Conservation (phyloP, 768 basidiomycete genomes). For the Mycena sanguinolenta region DNA sequence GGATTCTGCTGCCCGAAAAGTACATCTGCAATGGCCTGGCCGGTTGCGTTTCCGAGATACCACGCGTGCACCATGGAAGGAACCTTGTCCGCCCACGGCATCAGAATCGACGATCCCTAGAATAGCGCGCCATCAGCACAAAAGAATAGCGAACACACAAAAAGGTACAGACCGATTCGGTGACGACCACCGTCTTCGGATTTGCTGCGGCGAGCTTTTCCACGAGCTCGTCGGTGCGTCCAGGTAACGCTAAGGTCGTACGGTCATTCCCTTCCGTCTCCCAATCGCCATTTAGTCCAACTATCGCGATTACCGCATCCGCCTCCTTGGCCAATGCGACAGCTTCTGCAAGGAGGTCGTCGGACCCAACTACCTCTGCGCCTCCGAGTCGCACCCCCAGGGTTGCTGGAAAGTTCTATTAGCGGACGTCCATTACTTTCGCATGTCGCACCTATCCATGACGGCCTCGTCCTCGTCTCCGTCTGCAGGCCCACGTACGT, state of each 20-base stretch:
- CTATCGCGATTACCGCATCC: slow-evolving; percentile 80
- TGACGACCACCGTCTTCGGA: slow-evolving; percentile 79
- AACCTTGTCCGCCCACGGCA: slow-evolving; percentile 83
- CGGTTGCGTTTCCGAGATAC: slow-evolving; percentile 89
- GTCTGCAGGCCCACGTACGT: slow-evolving; percentile 80
- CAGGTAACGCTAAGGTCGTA: slow-evolving; percentile 77
- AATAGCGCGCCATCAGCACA: slow-evolving; percentile 22
- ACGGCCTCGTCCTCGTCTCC: slow-evolving; percentile 75
- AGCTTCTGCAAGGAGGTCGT: slow-evolving; percentile 71
- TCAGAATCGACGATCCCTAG: slow-evolving; percentile 78
- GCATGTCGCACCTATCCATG: slow-evolving; percentile 62
- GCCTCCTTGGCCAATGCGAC: slow-evolving; percentile 76
- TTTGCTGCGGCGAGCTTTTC: slow-evolving; percentile 74
- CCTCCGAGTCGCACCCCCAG: slow-evolving; percentile 85
- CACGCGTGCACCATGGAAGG: slow-evolving; percentile 82
- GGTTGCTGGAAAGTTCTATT: slow-evolving; percentile 54
- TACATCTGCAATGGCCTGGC: slow-evolving; percentile 86
- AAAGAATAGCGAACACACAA: neutral
- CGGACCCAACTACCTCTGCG: slow-evolving; percentile 70
- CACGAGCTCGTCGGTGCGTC: slow-evolving; percentile 81
- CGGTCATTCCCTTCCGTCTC: slow-evolving; percentile 85
- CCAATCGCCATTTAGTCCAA: slow-evolving; percentile 87
- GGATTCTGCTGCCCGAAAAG: slow-evolving; percentile 86
- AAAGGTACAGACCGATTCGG: slow-evolving; percentile 67
- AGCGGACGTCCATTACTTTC: slow-evolving; percentile 6